Evolutionary conservation across 2,329 filamentous ascomycete genomes (phyloP).

Genomic region (Xylariaceae sp.): DNA sequence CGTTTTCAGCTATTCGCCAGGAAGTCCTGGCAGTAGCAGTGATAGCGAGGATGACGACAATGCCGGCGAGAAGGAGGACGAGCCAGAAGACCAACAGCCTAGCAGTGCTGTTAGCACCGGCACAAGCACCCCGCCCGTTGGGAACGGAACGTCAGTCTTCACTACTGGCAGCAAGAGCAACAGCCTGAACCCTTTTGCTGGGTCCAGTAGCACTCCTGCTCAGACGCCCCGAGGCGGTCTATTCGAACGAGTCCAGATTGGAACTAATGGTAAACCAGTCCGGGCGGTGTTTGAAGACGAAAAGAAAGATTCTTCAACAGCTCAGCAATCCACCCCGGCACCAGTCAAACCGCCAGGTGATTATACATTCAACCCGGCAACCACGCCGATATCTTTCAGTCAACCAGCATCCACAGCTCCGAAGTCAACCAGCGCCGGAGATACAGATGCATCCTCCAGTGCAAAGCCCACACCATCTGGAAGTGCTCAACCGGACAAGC

Average conservation of each 20-base stretch:
- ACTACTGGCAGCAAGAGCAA: constrained; percentile 25
- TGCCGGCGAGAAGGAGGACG: constrained; percentile 40
- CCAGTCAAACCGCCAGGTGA: constrained; percentile 29
- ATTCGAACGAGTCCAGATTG: constrained; percentile 30
- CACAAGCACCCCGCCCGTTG: constrained; percentile 35
- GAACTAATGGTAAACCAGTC: constrained; percentile 29
- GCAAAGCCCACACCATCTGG: constrained; percentile 29
- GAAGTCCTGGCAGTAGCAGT: constrained; percentile 52
- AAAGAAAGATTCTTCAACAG: constrained; percentile 9
- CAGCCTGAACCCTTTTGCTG: constrained; percentile 20
- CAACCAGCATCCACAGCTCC: constrained; percentile 7
- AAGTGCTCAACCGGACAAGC: constrained; percentile 24
- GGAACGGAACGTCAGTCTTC: constrained; percentile 32
- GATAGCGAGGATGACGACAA: constrained; percentile 40
- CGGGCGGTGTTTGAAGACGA: constrained; percentile 23
- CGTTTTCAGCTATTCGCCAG: constrained; percentile 57
- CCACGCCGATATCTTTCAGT: constrained; percentile 28
- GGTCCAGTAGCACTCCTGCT: constrained; percentile 17
- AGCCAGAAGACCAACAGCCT: constrained; percentile 38
- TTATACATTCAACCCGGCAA: constrained; percentile 30
- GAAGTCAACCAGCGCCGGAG: constrained; percentile 4
- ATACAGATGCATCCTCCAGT: constrained; percentile 6
- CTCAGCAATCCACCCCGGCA: constrained; percentile 19
- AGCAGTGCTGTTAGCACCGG: constrained; percentile 38
- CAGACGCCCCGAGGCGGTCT: constrained; percentile 27